Evolutionary conservation across 768 basidiomycete species (phyloP), one percentile per base, ranked within the genome.

Genomic region (Boletus subcaerulescens): DNA sequence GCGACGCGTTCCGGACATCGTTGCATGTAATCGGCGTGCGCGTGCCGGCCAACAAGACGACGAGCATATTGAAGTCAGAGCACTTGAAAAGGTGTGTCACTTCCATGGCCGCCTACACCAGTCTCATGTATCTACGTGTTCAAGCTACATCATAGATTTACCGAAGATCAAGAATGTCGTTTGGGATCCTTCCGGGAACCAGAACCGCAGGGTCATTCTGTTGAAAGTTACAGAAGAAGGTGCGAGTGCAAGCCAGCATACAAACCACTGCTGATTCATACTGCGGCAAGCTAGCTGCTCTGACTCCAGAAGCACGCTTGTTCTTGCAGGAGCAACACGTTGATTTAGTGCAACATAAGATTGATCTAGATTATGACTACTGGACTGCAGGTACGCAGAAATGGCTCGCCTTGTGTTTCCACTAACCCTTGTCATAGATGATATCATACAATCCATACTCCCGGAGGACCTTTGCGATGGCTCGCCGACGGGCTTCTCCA

Each of bases 401-500:
- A 49, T 46, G 26, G 32, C n/a, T 57, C 50, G 47, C 20, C 15
- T 12, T 29, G 14, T 5, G 33, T 45, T 40, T 44, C 26, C 18
- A 50, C 35, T 10, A 10, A 59, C 57, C 36, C 39, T 55, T 31
- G 1, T 42, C 58, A 35, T 50, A 95, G 93, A 91, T 66, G 91
- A 98, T 44, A 86, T 98, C 32, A 73, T 99, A 17, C 81, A 86
- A 43, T 80, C 87, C 12, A 79, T 94, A 48, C 77, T 99, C 10
- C 97, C 96, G 0, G 81, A 89, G 59, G 80, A 86, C 29, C 76
- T 95, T 7, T 77, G 82, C 20, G 85, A 88, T 41, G 89, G 86
- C 17, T 84, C 91, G 0, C 97, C 97, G 0, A 83, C 84, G 0
- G 90, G 93, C 1, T 98, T 94, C 73, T 87, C 95, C 9, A 79